Evolutionary conservation across 495 filamentous ascomycete genomes (phyloP).

Genomic region (Xylaria curta): DNA sequence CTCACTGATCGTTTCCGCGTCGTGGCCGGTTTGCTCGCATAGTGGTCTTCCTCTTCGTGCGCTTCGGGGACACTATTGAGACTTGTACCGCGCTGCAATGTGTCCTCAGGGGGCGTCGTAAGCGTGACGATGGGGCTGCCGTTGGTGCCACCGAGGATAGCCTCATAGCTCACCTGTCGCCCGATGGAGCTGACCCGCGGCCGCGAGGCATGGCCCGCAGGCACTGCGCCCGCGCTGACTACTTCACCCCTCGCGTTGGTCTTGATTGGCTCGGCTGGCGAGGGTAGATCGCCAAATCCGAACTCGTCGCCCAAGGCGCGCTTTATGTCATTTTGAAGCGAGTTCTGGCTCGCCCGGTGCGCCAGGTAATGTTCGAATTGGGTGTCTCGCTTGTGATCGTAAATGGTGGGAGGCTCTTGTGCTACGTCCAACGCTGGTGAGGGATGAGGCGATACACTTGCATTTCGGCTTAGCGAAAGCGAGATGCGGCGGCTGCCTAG

Average conservation of each 20-base stretch:
- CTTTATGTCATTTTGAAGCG: constrained; percentile 42
- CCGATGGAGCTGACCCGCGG: constrained; percentile 33
- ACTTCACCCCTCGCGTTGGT: constrained; percentile 26
- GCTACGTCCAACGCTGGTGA: not conserved
- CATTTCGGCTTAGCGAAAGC: constrained; percentile 26
- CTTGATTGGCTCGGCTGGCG: constrained; percentile 7
- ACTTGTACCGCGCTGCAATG: constrained; percentile 32
- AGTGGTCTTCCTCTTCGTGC: constrained; percentile 35
- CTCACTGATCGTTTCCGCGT: constrained; percentile 14
- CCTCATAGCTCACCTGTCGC: constrained; percentile 35
- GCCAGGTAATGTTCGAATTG: constrained; percentile 42
- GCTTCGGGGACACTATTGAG: constrained; percentile 40
- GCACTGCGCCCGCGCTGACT: constrained; percentile 30
- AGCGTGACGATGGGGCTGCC: constrained; percentile 14
- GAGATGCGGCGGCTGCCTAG: constrained; percentile 31
- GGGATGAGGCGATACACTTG: constrained; percentile 8
- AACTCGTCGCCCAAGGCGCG: constrained; percentile 48
- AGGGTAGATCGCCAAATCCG: constrained; percentile 40
- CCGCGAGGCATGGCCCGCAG: constrained; percentile 23
- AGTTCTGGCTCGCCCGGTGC: constrained; percentile 25
- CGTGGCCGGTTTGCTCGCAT: not conserved
- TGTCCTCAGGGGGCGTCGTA: constrained; percentile 27
- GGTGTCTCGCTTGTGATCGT: constrained; percentile 45
- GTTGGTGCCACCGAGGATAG: constrained; percentile 28
- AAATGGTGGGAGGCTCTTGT: constrained; percentile 32